Evolutionary conservation across 139 green algal genomes (phyloP), one percentile per base, ranked within the genome.

Genomic region (Volvox africanus): DNA sequence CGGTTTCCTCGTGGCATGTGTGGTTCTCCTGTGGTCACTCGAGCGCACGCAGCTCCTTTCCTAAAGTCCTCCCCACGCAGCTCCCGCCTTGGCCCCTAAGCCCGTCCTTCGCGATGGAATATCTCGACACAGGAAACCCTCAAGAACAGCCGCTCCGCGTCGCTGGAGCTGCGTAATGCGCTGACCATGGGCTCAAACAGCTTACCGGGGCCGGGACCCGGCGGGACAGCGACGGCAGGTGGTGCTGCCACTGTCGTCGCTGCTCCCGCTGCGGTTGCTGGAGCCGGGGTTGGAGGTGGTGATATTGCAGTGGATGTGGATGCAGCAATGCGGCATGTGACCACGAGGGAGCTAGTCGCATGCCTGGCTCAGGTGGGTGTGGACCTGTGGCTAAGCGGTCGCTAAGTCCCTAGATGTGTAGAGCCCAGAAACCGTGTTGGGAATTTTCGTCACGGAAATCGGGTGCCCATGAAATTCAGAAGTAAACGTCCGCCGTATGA

Each of bases 361-460:
- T 93, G 85, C 67, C n/a, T 93, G 78, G 77, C 90, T 20, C 90
- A 93, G 84, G 85, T 89, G 16, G 21, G 65, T 9, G 44, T 55
- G 5, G 44, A 9, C 44, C 5, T 5, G 44, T 55, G 44, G n/a
- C n/a, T n/a, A n/a, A n/a, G n/a, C n/a, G n/a, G n/a, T n/a, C n/a
- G n/a, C n/a, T n/a, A n/a, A n/a, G n/a, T n/a, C n/a, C n/a, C n/a
- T n/a, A n/a, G n/a, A n/a, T n/a, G n/a, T n/a, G n/a, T n/a, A n/a
- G n/a, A n/a, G n/a, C n/a, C 44, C 44, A 55, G 5, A 55, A 55
- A 55, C 44, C 44, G 5, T 9, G 9, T 55, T 5, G 44, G 44
- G 44, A 55, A 5, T 55, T 9, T 55, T 55, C 44, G 44, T 55
- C 44, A 55, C 9, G 44, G 44, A 9, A 55, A 55, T 5, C 5